Conservation (phyloP, 352 stramenopile species). For the Lagenidium giganteum region DNA sequence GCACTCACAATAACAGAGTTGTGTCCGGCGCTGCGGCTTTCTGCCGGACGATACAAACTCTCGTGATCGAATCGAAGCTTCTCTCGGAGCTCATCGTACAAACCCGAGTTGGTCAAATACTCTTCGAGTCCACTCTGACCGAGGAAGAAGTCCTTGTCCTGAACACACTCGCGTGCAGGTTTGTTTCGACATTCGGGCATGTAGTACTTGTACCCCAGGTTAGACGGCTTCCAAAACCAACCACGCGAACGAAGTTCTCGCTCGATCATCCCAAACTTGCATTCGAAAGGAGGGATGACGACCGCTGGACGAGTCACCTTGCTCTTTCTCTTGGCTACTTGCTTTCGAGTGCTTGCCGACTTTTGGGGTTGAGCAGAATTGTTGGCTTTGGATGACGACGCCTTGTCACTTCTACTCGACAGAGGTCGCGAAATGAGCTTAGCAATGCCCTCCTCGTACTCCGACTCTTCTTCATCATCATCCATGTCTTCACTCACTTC, state of each 20-base stretch:
- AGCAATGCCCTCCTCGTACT: constrained; percentile 9
- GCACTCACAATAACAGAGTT: background rate
- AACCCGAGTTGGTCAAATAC: constrained; percentile 27
- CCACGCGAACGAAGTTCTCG: constrained; percentile 39
- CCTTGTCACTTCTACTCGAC: too few species aligned
- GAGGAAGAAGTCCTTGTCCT: constrained; percentile 46
- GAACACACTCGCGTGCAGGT: constrained; percentile 13
- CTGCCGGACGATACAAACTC: background rate
- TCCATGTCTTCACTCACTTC: constrained; percentile 4
- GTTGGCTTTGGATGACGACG: too few species aligned
- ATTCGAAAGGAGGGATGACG: constrained; percentile 51
- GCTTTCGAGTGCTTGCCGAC: background rate
- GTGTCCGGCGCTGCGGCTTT: background rate
- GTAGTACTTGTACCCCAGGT: constrained; percentile 49
- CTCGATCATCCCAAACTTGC: constrained; percentile 57
- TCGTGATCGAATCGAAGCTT: constrained; percentile 40
- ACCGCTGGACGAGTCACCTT: background rate
- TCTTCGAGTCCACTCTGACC: constrained; percentile 33
- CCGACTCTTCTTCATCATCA: constrained; percentile 20
- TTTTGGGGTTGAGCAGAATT: background rate
- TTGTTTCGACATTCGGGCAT: constrained; percentile 39
- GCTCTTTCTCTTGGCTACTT: background rate
- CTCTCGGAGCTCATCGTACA: constrained; percentile 34
- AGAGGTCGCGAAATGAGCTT: too few species aligned
- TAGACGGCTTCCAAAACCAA: constrained; percentile 55